Base-by-base conservation (phyloP, 2,329 filamentous ascomycete genomes). In the Canariomyces notabilis region DNA sequence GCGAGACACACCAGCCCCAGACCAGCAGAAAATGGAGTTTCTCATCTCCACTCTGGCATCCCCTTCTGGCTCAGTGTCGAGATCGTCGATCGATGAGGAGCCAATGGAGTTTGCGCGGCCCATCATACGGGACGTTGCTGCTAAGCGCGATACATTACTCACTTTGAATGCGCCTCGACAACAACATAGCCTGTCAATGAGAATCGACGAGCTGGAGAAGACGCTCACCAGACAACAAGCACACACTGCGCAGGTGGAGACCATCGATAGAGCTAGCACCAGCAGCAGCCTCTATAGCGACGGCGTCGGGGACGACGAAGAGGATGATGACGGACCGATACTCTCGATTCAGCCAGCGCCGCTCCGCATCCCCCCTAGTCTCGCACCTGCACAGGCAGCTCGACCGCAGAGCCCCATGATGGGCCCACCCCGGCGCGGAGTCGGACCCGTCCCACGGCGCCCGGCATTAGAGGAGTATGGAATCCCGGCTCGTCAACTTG, bases 141-240 rank as follows among this genome's bases (percentile, higher is more conserved):
- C 75, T 3, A 74, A 71, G 57, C 71, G 75, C 23, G 74, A 79
- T 35, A 76, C 74, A 1, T 55, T 75, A 12, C n/a, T n/a, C n/a
- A 71, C 71, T 0, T 68, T 74, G 16, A 67, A 67, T 50, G 65
- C 68, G 0, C 66, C 72, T 2, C 65, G 69, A 16, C 66, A 71
- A 29, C 66, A 71, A 29, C 65, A 67, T 37, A 79, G 76, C 54
- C 64, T 77, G 44, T 69, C 70, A 4, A 72, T 73, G 63, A 69
- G 70, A 46, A 64, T 76, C 11, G 71, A 76, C 26, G 63, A 66
- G 43, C 46, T 67, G 6, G 64, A 67, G 36, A 61, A 61, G 50
- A 55, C 59, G 4, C 60, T 65, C 33, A 42, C 65, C 31, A 55
- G 53, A 15, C 46, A 56, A 42, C 37, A 48, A 6, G 19, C 46